A percentile compares a stretch with the other conserved stretches of the same genome.
phyloP scores from a whole-genome alignment of 306 rosid genomes.

The Glycine soja region DNA sequence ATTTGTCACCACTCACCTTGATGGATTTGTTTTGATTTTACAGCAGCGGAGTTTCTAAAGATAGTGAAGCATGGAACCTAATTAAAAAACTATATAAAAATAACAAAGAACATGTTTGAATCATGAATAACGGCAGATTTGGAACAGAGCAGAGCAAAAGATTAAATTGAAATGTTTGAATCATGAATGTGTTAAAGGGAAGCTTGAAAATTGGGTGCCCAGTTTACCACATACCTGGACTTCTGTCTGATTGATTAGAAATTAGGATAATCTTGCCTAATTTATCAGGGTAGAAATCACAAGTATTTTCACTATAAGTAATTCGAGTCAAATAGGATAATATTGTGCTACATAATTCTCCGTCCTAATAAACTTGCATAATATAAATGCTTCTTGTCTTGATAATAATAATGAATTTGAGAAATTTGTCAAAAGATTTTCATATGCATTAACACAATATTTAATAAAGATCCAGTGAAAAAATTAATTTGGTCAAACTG shows the following conservation, averaged over 20 bases:
- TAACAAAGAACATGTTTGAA: no score
- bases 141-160: neutral
- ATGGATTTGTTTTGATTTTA: slow-evolving; percentile 25
- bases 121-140: neutral
- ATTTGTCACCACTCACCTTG: slow-evolving; percentile 13
- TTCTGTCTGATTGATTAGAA: neutral
- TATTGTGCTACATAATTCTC: no score
- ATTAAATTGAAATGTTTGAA: slow-evolving; percentile 6
- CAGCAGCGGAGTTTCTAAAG: neutral
- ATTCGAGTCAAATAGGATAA: no score
- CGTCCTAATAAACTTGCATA: neutral
- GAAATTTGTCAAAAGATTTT: neutral
- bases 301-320: no score
- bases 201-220: neutral
- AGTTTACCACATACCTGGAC: no score
- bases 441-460: neutral
- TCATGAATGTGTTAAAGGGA: slow-evolving; percentile 7
- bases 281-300: no score
- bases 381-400: neutral
- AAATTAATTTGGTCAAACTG: neutral
- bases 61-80: neutral
- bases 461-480: neutral
- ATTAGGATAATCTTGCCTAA: neutral
- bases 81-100: neutral
- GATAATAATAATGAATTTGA: slow-evolving; percentile 16